Base-by-base conservation (phyloP, 164 flowering plant species). In the Vitis labrusca region DNA sequence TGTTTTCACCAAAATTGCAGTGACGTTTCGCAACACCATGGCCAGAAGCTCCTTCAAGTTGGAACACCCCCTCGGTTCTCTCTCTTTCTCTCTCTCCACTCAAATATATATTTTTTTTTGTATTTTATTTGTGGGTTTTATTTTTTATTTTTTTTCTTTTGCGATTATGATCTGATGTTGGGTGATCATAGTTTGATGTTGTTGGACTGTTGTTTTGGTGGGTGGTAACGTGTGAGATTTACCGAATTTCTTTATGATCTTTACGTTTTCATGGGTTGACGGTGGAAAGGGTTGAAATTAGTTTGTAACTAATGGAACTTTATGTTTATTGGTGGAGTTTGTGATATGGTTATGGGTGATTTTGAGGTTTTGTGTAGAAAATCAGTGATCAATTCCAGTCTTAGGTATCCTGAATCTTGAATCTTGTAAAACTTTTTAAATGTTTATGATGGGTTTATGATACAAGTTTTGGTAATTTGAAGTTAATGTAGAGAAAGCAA, bases 21-120 rank as follows among this genome's bases (percentile, higher is more conserved):
- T 10, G 15, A 56, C 63, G 59, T 14, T 8, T 30, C 54, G 5
- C 8, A 14, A 15, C 30, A 32, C 76, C 65, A 89, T 89, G 85
- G 82, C 89, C 17, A 86, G 82, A 65, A 87, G 85, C 82, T 85
- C 90, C 63, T 89, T 89, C 90, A 89, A 86, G 74, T 51, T 84
- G 60, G 89, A 89, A 72, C 90, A 89, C 54, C 90, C 94, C 10
- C 88, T 89, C 11, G 91, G 94, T 85, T 74, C 69, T 59, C 68
- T 58, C 50, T 50, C 44, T 70, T 61, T 27, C 19, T 44, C 65
- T 61, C 58, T 58, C 53, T 63, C n/a, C 3, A 23, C 27, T 23
- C 27, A 23, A 23, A 23, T 23, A 23, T 1, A 2, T 69, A 10
- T 19, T 8, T 58, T 8, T 58, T 17, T 14, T 44, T 8, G 9